phyloP scores from a whole-genome alignment of 1,284 basidiomycete species.

The Pterulicium gracile region DNA sequence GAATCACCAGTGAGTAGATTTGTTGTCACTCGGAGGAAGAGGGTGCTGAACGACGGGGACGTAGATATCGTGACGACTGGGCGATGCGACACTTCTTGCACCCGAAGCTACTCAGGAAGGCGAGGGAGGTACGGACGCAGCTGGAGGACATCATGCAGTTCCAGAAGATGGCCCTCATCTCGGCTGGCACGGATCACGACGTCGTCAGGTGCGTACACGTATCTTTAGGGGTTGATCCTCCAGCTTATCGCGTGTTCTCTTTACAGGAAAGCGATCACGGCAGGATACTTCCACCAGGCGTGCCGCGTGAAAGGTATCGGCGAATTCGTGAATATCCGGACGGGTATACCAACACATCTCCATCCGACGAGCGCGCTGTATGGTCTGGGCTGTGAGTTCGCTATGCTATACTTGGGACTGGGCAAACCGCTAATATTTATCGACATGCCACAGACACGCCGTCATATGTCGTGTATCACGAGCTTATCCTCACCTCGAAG shows the following conservation, averaged over 20 bases:
- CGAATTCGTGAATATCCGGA: constrained; percentile 95
- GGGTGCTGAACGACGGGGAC: neutral
- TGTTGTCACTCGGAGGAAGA: neutral
- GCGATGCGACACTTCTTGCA: constrained; percentile 86
- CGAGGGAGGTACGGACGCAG: constrained; percentile 92
- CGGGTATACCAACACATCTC: constrained; percentile 86
- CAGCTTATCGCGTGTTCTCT: constrained; percentile 7
- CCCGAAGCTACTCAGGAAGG: constrained; percentile 70
- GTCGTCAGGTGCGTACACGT: constrained; percentile 55
- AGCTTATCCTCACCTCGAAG: constrained; percentile 88
- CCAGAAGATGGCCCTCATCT: constrained; percentile 88
- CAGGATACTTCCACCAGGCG: constrained; percentile 99
- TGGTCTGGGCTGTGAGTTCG: constrained; percentile 80
- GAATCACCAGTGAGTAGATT: constrained; percentile 63
- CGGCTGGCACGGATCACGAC: constrained; percentile 94
- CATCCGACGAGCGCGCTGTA: constrained; percentile 97
- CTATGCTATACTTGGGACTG: constrained; percentile 4
- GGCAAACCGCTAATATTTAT: neutral
- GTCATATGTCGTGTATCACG: constrained; percentile 94
- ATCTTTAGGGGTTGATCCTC: neutral
- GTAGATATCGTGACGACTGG: constrained; percentile 88
- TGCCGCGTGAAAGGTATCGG: constrained; percentile 97
- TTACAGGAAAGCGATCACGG: constrained; percentile 88
- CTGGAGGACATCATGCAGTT: constrained; percentile 98
- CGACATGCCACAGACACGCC: constrained; percentile 37